These are phyloP conservation scores for Triticum monococcum DNA, from an alignment of 176 grass and related monocot species.

Conservation along the genomic window DNA sequence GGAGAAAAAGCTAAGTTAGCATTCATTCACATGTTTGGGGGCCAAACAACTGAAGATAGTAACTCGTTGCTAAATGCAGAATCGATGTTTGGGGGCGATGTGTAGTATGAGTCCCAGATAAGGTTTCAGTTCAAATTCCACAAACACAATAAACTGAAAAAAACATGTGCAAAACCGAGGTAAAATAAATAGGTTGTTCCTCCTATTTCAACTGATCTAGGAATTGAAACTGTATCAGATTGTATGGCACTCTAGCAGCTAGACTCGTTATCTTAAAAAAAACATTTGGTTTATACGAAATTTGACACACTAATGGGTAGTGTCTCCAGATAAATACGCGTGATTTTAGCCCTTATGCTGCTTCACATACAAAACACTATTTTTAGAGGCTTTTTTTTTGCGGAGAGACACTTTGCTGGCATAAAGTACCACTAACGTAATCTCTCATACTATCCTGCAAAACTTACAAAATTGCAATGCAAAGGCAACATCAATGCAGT, in stretches of 20 bases:
- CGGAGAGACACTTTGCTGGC: not conserved
- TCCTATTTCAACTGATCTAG: not conserved
- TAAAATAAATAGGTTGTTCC: not conserved
- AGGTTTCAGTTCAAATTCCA: not conserved
- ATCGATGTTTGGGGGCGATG: not conserved
- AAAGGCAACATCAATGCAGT: constrained; percentile 15
- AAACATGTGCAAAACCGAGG: not conserved
- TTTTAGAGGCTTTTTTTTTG: not conserved
- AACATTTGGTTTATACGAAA: not conserved
- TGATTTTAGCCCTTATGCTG: not conserved
- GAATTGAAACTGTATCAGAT: not conserved
- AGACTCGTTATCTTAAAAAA: not conserved
- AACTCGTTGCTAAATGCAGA: not conserved
- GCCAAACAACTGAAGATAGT: not conserved
- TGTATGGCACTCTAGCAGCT: not conserved
- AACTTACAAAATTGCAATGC: not conserved
- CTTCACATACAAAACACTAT: not conserved
- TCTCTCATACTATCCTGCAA: not conserved
- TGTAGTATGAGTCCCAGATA: not conserved
- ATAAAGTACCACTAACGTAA: not conserved
- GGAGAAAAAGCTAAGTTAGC: not conserved
- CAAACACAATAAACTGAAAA: not conserved
- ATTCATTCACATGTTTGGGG: not conserved
- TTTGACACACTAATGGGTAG: not conserved
- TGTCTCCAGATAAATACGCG: not conserved